Conservation (phyloP, 2,329 filamentous ascomycete genomes). For the Hypocrella siamensis region DNA sequence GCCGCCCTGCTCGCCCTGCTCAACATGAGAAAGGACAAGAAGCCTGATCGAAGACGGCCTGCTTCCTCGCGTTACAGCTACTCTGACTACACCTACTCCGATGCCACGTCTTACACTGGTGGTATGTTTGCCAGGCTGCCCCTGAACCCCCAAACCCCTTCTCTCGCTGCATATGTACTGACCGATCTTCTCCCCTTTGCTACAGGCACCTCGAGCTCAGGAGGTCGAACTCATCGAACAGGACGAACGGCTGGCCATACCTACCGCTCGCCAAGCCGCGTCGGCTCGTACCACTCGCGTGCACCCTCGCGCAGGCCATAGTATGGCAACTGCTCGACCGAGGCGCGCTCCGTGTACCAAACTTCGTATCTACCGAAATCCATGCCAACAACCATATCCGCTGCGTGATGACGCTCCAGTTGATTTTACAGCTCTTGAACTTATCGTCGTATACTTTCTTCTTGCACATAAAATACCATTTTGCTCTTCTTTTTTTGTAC, state of each 20-base stretch:
- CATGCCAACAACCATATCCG: background rate
- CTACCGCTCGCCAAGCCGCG: slow-evolving; percentile 3
- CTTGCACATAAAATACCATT: no score
- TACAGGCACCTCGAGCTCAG: slow-evolving; percentile 10
- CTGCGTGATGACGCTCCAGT: no score
- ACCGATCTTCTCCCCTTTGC: background rate
- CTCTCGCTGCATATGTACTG: background rate
- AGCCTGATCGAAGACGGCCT: slow-evolving; percentile 20
- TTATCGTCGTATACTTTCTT: no score
- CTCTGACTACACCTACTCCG: slow-evolving; percentile 37
- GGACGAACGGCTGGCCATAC: slow-evolving; percentile 1
- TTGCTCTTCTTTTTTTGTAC: no score
- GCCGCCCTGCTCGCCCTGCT: slow-evolving; percentile 37
- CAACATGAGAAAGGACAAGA: slow-evolving; percentile 35
- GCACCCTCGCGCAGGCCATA: slow-evolving; percentile 2
- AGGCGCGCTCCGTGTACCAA: background rate
- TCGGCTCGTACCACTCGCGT: slow-evolving; percentile 3
- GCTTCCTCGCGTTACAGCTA: slow-evolving; percentile 30
- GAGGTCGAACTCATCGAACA: slow-evolving; percentile 6
- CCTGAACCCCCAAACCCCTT: background rate
- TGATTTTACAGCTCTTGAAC: no score
- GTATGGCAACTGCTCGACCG: slow-evolving; percentile 2
- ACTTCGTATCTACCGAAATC: background rate
- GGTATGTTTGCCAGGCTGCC: slow-evolving; percentile 25
- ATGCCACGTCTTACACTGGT: slow-evolving; percentile 23